Conservation (phyloP, 176 grass and related monocot species). For the Bonia amplexicaulis region DNA sequence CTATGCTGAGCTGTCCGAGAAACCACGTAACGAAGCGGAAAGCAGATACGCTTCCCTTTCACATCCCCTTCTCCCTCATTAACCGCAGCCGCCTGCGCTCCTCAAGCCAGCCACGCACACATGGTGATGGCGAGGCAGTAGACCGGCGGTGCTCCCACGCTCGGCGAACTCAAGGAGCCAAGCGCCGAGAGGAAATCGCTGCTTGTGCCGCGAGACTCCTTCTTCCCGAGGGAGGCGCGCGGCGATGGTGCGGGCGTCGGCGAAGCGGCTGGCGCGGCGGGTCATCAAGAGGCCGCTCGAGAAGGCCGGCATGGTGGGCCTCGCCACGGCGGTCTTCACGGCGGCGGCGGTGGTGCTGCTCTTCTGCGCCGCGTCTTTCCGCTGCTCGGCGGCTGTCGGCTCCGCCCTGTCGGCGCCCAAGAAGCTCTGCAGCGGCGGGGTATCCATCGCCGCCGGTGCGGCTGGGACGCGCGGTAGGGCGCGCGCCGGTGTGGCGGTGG, state of each 20-base stretch:
- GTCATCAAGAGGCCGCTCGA: background rate
- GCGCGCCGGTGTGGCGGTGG: background rate
- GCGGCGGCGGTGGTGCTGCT: constrained; percentile 22
- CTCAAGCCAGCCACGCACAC: no score
- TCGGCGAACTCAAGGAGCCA: background rate
- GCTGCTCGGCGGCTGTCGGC: constrained; percentile 9
- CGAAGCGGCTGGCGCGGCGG: constrained; percentile 19
- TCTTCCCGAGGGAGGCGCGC: background rate
- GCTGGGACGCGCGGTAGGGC: background rate
- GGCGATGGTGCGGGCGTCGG: background rate
- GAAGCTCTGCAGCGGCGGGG: constrained; percentile 16
- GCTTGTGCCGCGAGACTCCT: background rate
- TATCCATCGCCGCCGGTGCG: background rate
- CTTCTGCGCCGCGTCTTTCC: constrained; percentile 24
- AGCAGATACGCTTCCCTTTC: no score
- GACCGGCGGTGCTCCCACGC: background rate
- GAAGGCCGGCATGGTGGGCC: background rate
- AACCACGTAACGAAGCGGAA: no score
- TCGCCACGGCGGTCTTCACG: background rate
- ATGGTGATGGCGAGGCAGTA: no score
- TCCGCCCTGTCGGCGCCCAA: background rate
- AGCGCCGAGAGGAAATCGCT: background rate
- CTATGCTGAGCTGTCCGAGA: no score
- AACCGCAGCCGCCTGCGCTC: no score
- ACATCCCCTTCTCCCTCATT: no score